Evolutionary conservation across 2,329 filamentous ascomycete species (phyloP), one percentile per base, ranked within the genome.

Genomic region (Didymella keratinophila): DNA sequence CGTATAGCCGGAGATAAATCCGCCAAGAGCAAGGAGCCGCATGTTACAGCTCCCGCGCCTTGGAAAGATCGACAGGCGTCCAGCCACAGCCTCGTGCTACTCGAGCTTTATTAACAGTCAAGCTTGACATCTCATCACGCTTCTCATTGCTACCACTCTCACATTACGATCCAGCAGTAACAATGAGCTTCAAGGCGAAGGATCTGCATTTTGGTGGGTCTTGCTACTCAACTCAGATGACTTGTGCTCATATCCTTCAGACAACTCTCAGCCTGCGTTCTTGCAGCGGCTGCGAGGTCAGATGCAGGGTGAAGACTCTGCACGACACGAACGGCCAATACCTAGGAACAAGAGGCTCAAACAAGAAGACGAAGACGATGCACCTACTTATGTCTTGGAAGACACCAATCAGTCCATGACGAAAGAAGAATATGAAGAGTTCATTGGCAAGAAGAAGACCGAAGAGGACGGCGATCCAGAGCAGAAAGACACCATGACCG

Each of bases 341-440:
- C 76, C 79, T 11, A 76, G 81, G 49, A 80, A 80, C 45, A 81
- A 77, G 66, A 68, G 72, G 23, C 55, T 84, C 69, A 68, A 75
- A 62, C 16, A 85, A 80, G 58, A 89, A 65, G 88, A 92, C 60
- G 89, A 89, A 12, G 91, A 94, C 66, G 91, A 94, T 73, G 88
- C 83, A 48, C 91, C 91, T 0, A 82, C 92, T 0, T 87, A 92
- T 50, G 86, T 95, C 4, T 86, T 94, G 65, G 90, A 92, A 71
- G 82, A 84, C 4, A 89, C 87, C 48, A 89, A 91, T 53, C 83
- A 88, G 28, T 83, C 89, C 45, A 76, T 78, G 65, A 86, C 67
- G 61, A 83, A 78, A 68, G 78, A 78, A n/a, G 81, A 84, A 45
- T 81, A 82, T 55, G 79, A 82, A 32, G 78, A 78, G 16, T 69